These are phyloP conservation scores for Volvox carteri DNA, from an alignment of 163 green algal species.

Conservation along the genomic window DNA sequence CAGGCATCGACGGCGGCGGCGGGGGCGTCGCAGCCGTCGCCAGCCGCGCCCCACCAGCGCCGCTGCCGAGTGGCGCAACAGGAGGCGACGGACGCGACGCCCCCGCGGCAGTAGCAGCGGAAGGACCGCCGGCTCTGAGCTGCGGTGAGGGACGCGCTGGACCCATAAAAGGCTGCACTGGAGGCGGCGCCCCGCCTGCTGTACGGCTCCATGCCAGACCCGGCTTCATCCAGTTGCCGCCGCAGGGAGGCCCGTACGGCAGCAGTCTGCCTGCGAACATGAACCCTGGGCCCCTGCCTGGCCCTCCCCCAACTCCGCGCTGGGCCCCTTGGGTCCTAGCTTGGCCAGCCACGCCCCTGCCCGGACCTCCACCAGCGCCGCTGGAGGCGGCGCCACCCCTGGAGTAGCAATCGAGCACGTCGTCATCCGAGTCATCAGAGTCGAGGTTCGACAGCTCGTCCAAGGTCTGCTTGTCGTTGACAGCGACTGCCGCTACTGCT, in stretches of 20 bases:
- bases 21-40: not conserved
- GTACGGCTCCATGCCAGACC: constrained; percentile 24
- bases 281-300: not conserved
- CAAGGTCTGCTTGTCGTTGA: not conserved
- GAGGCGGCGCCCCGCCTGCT: no score
- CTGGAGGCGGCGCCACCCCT: not conserved
- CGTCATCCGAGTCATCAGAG: constrained; percentile 3
- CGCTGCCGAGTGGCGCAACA: no score
- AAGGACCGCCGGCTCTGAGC: no score
- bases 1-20: not conserved
- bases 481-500: not conserved
- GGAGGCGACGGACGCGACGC: not conserved
- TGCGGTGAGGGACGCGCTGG: not conserved
- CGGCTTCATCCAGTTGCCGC: constrained; percentile 42
- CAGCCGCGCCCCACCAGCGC: no score
- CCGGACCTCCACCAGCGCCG: not conserved
- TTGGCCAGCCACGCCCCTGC: not conserved
- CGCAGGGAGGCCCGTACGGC: not conserved
- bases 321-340: not conserved
- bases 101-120: no score
- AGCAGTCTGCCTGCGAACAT: not conserved
- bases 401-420: not conserved
- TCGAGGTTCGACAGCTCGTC: constrained; percentile 37
- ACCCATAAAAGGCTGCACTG: not conserved
- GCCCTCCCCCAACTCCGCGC: not conserved